Evolutionary conservation across 352 stramenopile species (phyloP), one percentile per base, ranked within the genome.

Genomic region (Thalassiosira oceanica): DNA sequence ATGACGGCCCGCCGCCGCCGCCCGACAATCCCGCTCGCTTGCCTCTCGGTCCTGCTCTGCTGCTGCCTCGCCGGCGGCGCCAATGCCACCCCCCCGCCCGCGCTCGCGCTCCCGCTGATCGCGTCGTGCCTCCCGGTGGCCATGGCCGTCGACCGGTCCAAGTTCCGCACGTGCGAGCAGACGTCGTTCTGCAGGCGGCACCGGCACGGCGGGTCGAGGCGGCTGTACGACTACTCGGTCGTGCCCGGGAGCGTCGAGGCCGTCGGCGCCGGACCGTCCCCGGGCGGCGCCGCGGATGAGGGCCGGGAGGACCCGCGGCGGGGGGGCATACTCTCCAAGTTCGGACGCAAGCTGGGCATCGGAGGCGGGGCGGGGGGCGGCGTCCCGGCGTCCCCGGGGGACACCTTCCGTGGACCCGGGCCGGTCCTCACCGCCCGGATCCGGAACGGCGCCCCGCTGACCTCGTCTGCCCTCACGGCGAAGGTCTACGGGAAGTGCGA

Each of bases 151-250:
- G 97, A 99, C 81, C 87, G 91, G 68, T 94, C 77, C 55, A 99
- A 99, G 87, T 99, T 99, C 84, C 86, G 96, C 37, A 99, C 93
- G 16, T 99, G 97, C 72, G 76, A 89, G 16, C 90, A 99, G 81
- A 98, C 96, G n/a, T 92, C 94, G 11, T 99, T 99, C 85, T 99
- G 97, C 82, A 79, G 84, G 21, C 84, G 91, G 31, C 92, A 97
- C 63, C 85, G 94, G 11, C 58, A 80, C 10, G 43, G 74, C n/a
- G 61, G 74, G 35, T 80, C 65, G 7, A 51, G 57, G 21, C n/a
- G 23, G 18, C 28, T 88, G 13, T 85, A 89, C 39, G 65, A 87
- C 18, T 88, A 92, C 55, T 63, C 61, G 33, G 27, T 89, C 1
- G 26, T 74, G 11, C 13, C 39, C 15, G 73, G 86, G 3, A 84